Conservation (phyloP, 2,329 filamentous ascomycete genomes). For the Alternaria sp. region DNA sequence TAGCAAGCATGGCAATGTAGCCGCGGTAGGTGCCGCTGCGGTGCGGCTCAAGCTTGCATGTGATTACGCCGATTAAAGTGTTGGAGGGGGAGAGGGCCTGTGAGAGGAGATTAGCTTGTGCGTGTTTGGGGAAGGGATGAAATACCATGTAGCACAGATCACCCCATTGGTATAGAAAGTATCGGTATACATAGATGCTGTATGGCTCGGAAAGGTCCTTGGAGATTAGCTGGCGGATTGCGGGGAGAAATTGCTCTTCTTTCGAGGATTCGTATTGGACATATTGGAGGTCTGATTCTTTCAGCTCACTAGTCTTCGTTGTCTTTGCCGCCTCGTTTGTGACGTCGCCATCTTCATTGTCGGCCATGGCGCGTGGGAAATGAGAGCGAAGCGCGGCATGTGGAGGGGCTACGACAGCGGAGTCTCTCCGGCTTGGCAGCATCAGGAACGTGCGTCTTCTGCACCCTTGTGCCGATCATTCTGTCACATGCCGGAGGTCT, state of each 20-base stretch:
- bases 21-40: slow-evolving; percentile 85
- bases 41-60: slow-evolving; percentile 94
- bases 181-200: slow-evolving; percentile 98
- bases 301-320: not conserved
- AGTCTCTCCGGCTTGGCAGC: slow-evolving; percentile 16
- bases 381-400: slow-evolving; percentile 10
- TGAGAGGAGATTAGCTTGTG: slow-evolving; percentile 44
- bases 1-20: slow-evolving; percentile 99
- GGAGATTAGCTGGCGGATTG: slow-evolving; percentile 91
- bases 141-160: slow-evolving; percentile 93
- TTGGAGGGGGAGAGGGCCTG: slow-evolving; percentile 49
- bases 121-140: not conserved
- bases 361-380: slow-evolving; percentile 12
- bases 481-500: slow-evolving; percentile 25
- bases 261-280: slow-evolving; percentile 67
- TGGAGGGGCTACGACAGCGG: slow-evolving; percentile 5
- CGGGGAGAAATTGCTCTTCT: slow-evolving; percentile 75
- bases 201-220: slow-evolving; percentile 98
- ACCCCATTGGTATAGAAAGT: slow-evolving; percentile 97
- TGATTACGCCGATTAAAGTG: slow-evolving; percentile 85
- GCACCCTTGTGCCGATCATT: slow-evolving; percentile 20
- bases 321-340: slow-evolving; percentile 2
- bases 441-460: slow-evolving; percentile 7
- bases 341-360: slow-evolving; percentile 7
- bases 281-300: slow-evolving; percentile 60